Evolutionary conservation across 192 early-diverging fungal genomes (phyloP).

Genomic region (Geranomyces michiganensis): DNA sequence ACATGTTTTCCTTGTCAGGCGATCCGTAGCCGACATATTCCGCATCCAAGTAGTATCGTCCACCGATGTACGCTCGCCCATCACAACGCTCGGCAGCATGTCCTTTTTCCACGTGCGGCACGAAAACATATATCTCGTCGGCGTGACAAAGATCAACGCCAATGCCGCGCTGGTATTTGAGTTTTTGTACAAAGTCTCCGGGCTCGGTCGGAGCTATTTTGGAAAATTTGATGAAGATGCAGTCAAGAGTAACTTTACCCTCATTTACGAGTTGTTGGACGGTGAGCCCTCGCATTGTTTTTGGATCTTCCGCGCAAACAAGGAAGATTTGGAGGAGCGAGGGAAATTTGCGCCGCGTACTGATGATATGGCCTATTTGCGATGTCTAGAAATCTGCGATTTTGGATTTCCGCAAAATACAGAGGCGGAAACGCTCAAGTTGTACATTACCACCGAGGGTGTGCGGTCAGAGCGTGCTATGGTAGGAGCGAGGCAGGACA

Average conservation of each 20-base stretch:
- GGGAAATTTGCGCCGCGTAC: background rate
- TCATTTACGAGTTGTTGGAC: slow-evolving; percentile 61
- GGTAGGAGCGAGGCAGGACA: slow-evolving; percentile 13
- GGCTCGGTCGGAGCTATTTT: slow-evolving; percentile 81
- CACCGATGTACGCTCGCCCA: slow-evolving; percentile 83
- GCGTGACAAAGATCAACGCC: slow-evolving; percentile 90
- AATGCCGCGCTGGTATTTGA: slow-evolving; percentile 93
- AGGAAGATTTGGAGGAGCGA: background rate
- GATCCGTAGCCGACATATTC: slow-evolving; percentile 94
- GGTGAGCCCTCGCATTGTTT: no score
- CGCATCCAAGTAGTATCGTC: slow-evolving; percentile 95
- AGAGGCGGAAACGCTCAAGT: slow-evolving; percentile 54
- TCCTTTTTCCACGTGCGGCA: slow-evolving; percentile 96
- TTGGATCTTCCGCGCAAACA: no score
- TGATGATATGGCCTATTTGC: background rate
- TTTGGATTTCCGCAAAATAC: slow-evolving; percentile 89
- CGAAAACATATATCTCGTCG: slow-evolving; percentile 95
- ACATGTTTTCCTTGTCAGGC: slow-evolving; percentile 52
- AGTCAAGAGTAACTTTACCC: slow-evolving; percentile 57
- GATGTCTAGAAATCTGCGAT: slow-evolving; percentile 58
- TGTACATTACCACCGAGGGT: slow-evolving; percentile 96
- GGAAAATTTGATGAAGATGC: slow-evolving; percentile 78
- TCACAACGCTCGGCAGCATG: slow-evolving; percentile 82
- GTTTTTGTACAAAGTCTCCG: slow-evolving; percentile 90
- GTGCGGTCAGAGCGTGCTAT: slow-evolving; percentile 75